Percentiles rank a stretch among this genome's conserved stretches.
Evolutionary conservation across 768 basidiomycete species (phyloP).

Genomic region (Dioszegia aurantiaca): DNA sequence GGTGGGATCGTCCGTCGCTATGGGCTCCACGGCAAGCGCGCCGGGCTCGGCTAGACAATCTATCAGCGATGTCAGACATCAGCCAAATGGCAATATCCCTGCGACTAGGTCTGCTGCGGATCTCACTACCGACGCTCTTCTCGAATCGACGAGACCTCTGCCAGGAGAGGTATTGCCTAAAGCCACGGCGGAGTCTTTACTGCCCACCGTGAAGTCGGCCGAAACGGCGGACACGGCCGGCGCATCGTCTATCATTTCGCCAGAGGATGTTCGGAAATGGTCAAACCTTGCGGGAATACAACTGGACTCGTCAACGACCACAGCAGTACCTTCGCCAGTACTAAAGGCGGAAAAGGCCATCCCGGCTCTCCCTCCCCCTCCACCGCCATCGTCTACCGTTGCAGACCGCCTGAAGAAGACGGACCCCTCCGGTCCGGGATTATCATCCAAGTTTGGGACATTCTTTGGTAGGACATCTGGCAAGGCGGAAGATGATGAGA

Average conservation of each 20-base stretch:
- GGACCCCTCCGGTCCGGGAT: slow-evolving; percentile 1
- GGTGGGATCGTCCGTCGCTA: neutral
- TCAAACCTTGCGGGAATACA: slow-evolving; percentile 30
- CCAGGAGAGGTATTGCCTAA: slow-evolving; percentile 10
- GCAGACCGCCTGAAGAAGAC: slow-evolving; percentile 6
- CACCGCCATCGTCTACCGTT: slow-evolving; percentile 11
- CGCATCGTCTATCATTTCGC: slow-evolving; percentile 22
- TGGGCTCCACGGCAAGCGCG: neutral
- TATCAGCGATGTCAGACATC: neutral
- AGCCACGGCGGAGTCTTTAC: slow-evolving; percentile 20
- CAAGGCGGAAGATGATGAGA: slow-evolving; percentile 9
- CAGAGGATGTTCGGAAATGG: slow-evolving; percentile 35
- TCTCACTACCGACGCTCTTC: neutral
- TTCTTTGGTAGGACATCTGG: slow-evolving; percentile 20
- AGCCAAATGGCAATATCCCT: neutral
- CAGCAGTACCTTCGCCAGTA: neutral
- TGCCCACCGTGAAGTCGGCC: slow-evolving; percentile 22
- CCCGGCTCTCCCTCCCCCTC: slow-evolving; percentile 21
- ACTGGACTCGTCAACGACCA: slow-evolving; percentile 5
- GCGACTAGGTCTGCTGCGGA: neutral
- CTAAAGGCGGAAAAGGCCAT: slow-evolving; percentile 14
- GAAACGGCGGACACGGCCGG: slow-evolving; percentile 32
- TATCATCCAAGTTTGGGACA: slow-evolving; percentile 17
- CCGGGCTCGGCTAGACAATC: neutral
- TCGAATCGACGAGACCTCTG: slow-evolving; percentile 1